Conservation (phyloP, 306 rosid genomes). For the Prunus mira region DNA sequence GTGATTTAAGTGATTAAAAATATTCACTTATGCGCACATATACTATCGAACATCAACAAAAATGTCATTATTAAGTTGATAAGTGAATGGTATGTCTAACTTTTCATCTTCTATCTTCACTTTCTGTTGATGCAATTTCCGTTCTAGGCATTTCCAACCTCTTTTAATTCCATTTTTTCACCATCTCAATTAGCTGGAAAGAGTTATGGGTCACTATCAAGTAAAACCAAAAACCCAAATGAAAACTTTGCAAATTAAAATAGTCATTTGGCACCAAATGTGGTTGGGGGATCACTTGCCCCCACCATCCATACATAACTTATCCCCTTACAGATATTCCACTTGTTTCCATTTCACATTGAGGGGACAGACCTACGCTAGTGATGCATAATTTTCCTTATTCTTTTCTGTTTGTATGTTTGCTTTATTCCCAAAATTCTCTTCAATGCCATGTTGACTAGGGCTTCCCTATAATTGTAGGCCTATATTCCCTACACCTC, state of each 20-base stretch:
- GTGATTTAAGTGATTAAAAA: not conserved
- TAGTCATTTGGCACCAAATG: slow-evolving; percentile 27
- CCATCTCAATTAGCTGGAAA: slow-evolving; percentile 1
- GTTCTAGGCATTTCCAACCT: not conserved
- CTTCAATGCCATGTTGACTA: slow-evolving; percentile 22
- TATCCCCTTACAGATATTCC: slow-evolving; percentile 38
- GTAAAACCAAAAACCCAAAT: not conserved
- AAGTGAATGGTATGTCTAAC: not conserved
- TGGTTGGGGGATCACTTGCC: slow-evolving; percentile 67
- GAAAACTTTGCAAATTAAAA: not conserved
- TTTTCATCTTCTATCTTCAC: not conserved
- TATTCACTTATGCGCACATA: not conserved
- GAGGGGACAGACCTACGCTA: slow-evolving; percentile 39
- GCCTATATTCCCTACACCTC: not conserved
- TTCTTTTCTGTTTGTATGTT: slow-evolving; percentile 45
- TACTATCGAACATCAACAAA: not conserved
- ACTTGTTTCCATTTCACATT: slow-evolving; percentile 49
- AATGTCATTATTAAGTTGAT: not conserved
- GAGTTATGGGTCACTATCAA: not conserved
- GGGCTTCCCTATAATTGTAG: slow-evolving; percentile 5
- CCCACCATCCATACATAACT: slow-evolving; percentile 46
- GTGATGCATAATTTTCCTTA: slow-evolving; percentile 47
- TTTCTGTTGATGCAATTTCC: not conserved
- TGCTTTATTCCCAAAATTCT: slow-evolving; percentile 44
- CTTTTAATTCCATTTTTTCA: not conserved